A percentile compares a stretch with the other conserved stretches of the same genome.
These are phyloP conservation scores for Claviceps maximensis DNA, from an alignment of 2,329 filamentous ascomycete genomes.

Conservation along the genomic window DNA sequence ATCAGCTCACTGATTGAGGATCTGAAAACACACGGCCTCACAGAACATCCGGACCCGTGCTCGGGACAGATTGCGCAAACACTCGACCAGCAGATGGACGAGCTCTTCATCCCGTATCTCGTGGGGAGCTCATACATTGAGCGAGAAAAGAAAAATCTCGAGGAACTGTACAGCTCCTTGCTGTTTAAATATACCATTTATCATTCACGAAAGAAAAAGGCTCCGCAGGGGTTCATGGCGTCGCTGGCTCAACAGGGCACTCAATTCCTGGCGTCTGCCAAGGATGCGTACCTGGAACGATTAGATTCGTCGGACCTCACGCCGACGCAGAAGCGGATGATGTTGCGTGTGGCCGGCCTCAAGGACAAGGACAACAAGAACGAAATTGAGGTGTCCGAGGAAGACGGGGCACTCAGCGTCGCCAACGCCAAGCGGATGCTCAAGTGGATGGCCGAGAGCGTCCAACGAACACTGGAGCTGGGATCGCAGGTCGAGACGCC, in stretches of 20 bases:
- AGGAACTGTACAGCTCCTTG: constrained; percentile 77
- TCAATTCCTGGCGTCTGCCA: constrained; percentile 74
- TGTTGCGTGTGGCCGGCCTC: constrained; percentile 77
- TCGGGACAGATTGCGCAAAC: constrained; percentile 73
- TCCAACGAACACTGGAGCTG: constrained; percentile 82
- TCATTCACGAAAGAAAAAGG: constrained; percentile 77
- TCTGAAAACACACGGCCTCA: constrained; percentile 83
- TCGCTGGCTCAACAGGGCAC: constrained; percentile 82
- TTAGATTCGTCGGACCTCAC: constrained; percentile 83
- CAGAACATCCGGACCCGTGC: constrained; percentile 85
- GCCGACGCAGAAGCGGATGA: constrained; percentile 75
- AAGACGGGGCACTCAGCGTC: constrained; percentile 72
- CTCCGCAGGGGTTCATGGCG: constrained; percentile 81
- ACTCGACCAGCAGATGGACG: constrained; percentile 61
- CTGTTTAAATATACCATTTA: constrained; percentile 97
- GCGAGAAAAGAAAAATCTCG: constrained; percentile 53
- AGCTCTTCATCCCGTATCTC: constrained; percentile 60
- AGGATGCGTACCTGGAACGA: constrained; percentile 81
- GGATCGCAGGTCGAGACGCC: constrained; percentile 78
- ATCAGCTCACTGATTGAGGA: constrained; percentile 83
- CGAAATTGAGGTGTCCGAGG: constrained; percentile 81
- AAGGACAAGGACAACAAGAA: constrained; percentile 64
- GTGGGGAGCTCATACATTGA: constrained; percentile 59
- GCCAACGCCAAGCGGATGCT: constrained; percentile 95
- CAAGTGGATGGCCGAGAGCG: constrained; percentile 91